Evolutionary conservation across 2,329 filamentous ascomycete genomes (phyloP).

Genomic region (Trichoderma aggressivum): DNA sequence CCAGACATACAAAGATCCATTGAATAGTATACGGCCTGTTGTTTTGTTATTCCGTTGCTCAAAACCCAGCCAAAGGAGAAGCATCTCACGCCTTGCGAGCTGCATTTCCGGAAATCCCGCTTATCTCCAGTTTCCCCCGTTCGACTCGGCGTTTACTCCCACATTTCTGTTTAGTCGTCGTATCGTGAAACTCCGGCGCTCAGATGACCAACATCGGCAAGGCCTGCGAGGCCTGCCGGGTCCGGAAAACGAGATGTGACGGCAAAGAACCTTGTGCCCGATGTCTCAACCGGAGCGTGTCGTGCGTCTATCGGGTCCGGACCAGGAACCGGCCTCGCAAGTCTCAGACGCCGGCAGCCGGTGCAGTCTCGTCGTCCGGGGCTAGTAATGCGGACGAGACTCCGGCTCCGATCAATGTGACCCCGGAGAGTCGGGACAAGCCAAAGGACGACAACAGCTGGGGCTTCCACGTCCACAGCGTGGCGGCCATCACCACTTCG

Average conservation of each 20-base stretch:
- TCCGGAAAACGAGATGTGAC: slow-evolving; percentile 14
- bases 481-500: slow-evolving; percentile 2
- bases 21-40: not conserved
- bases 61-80: not conserved
- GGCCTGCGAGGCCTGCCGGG: slow-evolving; percentile 11
- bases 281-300: slow-evolving; percentile 11
- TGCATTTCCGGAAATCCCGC: not conserved
- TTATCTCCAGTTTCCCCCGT: not conserved
- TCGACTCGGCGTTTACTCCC: not conserved
- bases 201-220: slow-evolving; percentile 15
- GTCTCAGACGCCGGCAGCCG: not conserved
- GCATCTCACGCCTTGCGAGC: not conserved
- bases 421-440: not conserved
- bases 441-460: slow-evolving; percentile 13
- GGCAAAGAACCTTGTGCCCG: slow-evolving; percentile 8
- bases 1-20: not conserved
- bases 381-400: slow-evolving; percentile 8
- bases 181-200: not conserved
- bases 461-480: slow-evolving; percentile 13
- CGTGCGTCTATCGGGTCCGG: slow-evolving; percentile 7
- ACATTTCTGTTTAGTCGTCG: not conserved
- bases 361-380: not conserved
- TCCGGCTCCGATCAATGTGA: not conserved
- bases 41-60: not conserved
- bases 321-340: slow-evolving; percentile 13